Evolutionary conservation across 176 grass and related monocot genomes (phyloP).

Genomic region (Canna indica): DNA sequence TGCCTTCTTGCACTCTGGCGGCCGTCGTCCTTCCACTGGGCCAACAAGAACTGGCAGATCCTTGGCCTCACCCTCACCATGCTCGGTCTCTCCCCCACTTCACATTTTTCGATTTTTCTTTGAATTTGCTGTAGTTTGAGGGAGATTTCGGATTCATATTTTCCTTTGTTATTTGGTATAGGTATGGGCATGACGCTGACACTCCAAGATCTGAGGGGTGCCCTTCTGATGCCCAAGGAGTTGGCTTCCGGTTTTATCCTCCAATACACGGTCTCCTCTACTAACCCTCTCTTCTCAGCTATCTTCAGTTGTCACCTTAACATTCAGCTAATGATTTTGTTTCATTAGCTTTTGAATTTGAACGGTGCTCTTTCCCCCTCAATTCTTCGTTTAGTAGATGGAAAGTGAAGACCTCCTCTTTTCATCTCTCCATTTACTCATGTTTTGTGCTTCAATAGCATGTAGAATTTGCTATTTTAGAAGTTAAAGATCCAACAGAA

Average conservation of each 20-base stretch:
- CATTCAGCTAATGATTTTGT: background rate
- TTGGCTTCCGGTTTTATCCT: slow-evolving; percentile 62
- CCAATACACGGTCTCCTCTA: slow-evolving; percentile 50
- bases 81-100: slow-evolving; percentile 33
- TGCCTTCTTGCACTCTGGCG: slow-evolving; percentile 53
- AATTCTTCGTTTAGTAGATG: no score
- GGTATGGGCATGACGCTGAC: slow-evolving; percentile 97
- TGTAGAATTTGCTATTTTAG: no score
- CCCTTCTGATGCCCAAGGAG: slow-evolving; percentile 80
- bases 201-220: slow-evolving; percentile 50
- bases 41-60: slow-evolving; percentile 40
- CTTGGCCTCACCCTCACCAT: slow-evolving; percentile 66
- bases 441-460: no score
- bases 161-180: slow-evolving; percentile 13
- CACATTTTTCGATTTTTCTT: background rate
- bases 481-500: no score
- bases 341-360: background rate
- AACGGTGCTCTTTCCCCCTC: no score
- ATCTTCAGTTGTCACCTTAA: background rate
- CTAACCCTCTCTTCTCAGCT: background rate
- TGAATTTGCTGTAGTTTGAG: background rate
- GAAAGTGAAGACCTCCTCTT: background rate
- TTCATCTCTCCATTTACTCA: background rate
- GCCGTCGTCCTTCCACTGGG: slow-evolving; percentile 64
- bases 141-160: background rate